Conservation (phyloP, 176 grass and related monocot genomes). For the Avena eriantha region DNA sequence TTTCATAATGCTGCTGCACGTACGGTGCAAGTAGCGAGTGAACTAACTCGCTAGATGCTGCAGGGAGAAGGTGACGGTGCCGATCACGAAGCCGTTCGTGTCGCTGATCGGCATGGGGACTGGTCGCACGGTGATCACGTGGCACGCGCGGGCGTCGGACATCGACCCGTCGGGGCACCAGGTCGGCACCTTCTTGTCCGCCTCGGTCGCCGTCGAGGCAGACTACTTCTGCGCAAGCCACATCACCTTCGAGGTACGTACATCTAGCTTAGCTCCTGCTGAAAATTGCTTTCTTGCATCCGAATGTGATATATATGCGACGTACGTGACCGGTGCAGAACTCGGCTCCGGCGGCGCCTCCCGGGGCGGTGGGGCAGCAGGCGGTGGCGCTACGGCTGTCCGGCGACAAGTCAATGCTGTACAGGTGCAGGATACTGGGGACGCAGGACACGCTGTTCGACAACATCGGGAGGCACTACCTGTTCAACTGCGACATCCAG, state of each 20-base stretch:
- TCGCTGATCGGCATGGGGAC: slow-evolving; percentile 76
- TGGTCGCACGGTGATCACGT: slow-evolving; percentile 72
- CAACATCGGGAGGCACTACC: slow-evolving; percentile 84
- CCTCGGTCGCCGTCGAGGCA: slow-evolving; percentile 84
- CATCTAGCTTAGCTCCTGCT: no score
- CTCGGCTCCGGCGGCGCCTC: slow-evolving; percentile 63
- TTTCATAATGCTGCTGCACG: neutral
- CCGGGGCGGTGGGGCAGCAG: slow-evolving; percentile 79
- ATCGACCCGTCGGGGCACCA: slow-evolving; percentile 43
- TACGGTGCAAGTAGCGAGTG: neutral
- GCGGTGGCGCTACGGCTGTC: slow-evolving; percentile 93
- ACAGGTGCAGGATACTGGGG: slow-evolving; percentile 79
- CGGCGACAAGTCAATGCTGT: slow-evolving; percentile 90
- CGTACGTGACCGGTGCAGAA: slow-evolving; percentile 57
- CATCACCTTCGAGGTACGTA: slow-evolving; percentile 87
- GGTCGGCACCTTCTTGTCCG: slow-evolving; percentile 84
- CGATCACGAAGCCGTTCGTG: slow-evolving; percentile 85
- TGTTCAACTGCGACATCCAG: slow-evolving; percentile 82
- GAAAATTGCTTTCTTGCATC: neutral
- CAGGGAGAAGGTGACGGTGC: slow-evolving; percentile 96
- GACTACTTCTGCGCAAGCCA: slow-evolving; percentile 89
- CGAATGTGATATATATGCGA: neutral
- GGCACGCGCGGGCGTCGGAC: slow-evolving; percentile 73
- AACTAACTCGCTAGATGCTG: neutral
- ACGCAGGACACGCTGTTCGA: slow-evolving; percentile 97